A percentile compares a stretch with the other conserved stretches of the same genome.
Evolutionary conservation across 139 green algal species (phyloP).

Genomic region (Ettlia oleoabundans): DNA sequence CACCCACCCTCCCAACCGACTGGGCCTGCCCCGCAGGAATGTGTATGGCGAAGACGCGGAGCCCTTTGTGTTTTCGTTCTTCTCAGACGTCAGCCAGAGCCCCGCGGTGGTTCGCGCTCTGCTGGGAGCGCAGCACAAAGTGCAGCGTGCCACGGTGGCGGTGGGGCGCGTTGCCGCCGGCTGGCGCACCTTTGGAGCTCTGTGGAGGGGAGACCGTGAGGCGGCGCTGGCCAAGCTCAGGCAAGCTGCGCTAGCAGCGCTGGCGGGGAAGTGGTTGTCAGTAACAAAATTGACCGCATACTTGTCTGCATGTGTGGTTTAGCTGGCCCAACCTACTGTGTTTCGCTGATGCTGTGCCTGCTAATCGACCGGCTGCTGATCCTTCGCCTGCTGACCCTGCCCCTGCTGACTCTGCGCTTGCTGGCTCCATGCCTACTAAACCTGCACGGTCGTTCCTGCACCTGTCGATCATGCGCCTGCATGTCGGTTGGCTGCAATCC

Average conservation of each 20-base stretch:
- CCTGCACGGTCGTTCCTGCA: background rate
- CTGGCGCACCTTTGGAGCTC: slow-evolving; percentile 74
- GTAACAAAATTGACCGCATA: too few relatives aligned
- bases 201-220: slow-evolving; percentile 89
- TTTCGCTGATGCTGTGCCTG: too few relatives aligned
- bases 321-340: too few relatives aligned
- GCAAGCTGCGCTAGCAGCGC: background rate
- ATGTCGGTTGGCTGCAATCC: background rate
- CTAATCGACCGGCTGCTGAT: too few relatives aligned
- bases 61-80: slow-evolving; percentile 84
- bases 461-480: background rate
- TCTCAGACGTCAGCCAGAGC: slow-evolving; percentile 78
- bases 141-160: background rate
- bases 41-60: slow-evolving; percentile 67
- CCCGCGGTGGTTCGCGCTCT: slow-evolving; percentile 57
- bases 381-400: too few relatives aligned
- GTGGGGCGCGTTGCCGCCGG: slow-evolving; percentile 63
- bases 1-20: slow-evolving; percentile 33
- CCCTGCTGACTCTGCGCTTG: too few relatives aligned
- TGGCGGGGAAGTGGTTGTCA: too few relatives aligned
- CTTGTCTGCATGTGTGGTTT: too few relatives aligned
- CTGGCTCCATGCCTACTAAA: too few relatives aligned
- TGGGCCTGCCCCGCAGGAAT: background rate
- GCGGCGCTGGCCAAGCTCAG: slow-evolving; percentile 86
- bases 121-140: slow-evolving; percentile 75